Evolutionary conservation across 2,329 filamentous ascomycete genomes (phyloP).

Genomic region (Apiospora hydei): DNA sequence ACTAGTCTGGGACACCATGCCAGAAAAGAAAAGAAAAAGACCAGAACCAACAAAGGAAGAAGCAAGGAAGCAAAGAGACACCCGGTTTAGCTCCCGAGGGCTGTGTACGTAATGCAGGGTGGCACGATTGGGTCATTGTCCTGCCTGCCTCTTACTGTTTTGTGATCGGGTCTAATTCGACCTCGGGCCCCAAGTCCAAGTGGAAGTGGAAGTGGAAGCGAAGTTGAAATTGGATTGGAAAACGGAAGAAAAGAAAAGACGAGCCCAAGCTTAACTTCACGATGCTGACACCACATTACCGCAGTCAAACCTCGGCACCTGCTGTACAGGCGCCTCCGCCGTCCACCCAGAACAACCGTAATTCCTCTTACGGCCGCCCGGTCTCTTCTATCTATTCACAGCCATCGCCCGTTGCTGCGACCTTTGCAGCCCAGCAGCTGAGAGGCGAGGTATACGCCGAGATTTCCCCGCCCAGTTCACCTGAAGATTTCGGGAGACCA

Average conservation of each 20-base stretch:
- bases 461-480: constrained; percentile 66
- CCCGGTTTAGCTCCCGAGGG: not conserved
- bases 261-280: not conserved
- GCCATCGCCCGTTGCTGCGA: constrained; percentile 51
- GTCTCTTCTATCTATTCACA: constrained; percentile 69
- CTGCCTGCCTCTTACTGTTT: constrained; percentile 3
- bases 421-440: constrained; percentile 42
- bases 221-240: not conserved
- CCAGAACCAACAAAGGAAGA: not conserved
- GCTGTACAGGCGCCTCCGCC: constrained; percentile 39
- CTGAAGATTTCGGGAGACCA: constrained; percentile 50
- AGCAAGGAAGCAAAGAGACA: not conserved
- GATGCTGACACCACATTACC: constrained; percentile 37
- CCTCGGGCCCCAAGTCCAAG: not conserved
- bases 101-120: constrained; percentile 1
- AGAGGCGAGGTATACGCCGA: constrained; percentile 40
- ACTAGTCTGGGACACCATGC: not conserved
- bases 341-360: constrained; percentile 35
- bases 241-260: not conserved
- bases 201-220: not conserved
- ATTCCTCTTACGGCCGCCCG: constrained; percentile 46
- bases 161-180: not conserved
- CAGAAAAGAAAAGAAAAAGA: not conserved
- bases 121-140: constrained; percentile 8
- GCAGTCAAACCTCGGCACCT: constrained; percentile 41